Evolutionary conservation across 805 yeast genomes (phyloP).

Genomic region (Yarrowia sp.): DNA sequence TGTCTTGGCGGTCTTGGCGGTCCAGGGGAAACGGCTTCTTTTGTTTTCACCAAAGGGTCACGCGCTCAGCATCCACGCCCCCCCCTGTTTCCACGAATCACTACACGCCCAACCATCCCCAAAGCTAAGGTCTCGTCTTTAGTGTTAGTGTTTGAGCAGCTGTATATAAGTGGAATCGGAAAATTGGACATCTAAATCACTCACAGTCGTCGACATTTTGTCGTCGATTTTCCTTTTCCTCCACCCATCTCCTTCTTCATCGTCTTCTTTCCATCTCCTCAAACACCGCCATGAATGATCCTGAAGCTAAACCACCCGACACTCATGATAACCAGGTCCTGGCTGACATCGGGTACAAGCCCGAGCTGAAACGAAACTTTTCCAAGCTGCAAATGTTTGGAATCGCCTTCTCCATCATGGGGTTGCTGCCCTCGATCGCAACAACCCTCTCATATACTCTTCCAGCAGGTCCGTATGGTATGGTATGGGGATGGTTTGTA

Average conservation of each 20-base stretch:
- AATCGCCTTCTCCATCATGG: constrained; percentile 78
- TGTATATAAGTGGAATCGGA: not conserved
- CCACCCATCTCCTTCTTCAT: not conserved
- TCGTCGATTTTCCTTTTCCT: not conserved
- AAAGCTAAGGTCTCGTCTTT: constrained; percentile 1
- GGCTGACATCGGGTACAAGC: constrained; percentile 71
- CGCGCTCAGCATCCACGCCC: not conserved
- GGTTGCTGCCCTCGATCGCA: constrained; percentile 64
- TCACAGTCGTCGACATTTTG: constrained; percentile 1
- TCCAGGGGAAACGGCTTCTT: too few relatives aligned
- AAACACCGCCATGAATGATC: not conserved
- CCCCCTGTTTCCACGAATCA: not conserved
- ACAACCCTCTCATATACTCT: constrained; percentile 63
- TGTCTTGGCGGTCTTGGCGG: not conserved
- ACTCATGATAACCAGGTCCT: constrained; percentile 41
- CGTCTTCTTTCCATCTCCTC: not conserved
- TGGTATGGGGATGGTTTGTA: constrained; percentile 77
- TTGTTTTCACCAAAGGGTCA: too few relatives aligned
- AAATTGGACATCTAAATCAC: not conserved
- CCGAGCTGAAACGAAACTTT: constrained; percentile 68
- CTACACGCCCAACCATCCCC: not conserved
- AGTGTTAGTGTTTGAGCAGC: constrained; percentile 16
- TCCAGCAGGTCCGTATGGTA: constrained; percentile 67
- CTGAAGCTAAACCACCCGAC: constrained; percentile 16
- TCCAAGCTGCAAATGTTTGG: constrained; percentile 71